Evolutionary conservation across 2,329 filamentous ascomycete species (phyloP).

Genomic region (Fusarium haematococcum): DNA sequence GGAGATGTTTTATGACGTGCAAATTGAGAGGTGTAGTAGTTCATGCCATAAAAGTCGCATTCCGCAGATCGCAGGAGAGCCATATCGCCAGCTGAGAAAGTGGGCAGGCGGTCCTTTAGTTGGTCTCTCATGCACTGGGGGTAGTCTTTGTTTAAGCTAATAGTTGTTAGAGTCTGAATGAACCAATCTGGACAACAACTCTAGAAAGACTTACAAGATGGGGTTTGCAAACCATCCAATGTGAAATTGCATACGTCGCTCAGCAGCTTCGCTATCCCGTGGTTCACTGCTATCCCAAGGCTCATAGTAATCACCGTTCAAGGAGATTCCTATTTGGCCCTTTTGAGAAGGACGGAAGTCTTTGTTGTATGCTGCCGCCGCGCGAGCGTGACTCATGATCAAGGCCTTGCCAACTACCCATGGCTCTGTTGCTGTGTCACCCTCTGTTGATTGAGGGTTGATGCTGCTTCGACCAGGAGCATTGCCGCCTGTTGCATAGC

Average conservation of each 20-base stretch:
- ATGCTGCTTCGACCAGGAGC: constrained; percentile 49
- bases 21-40: constrained; percentile 37
- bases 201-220: constrained; percentile 43
- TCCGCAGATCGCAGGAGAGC: constrained; percentile 39
- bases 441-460: constrained; percentile 42
- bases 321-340: constrained; percentile 50
- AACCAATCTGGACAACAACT: neutral
- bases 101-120: constrained; percentile 47
- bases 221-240: constrained; percentile 56
- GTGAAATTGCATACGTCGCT: constrained; percentile 52
- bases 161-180: neutral
- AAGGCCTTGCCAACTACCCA: constrained; percentile 52
- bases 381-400: constrained; percentile 52
- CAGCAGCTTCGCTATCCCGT: constrained; percentile 46
- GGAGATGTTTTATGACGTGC: neutral
- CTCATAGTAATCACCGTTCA: constrained; percentile 55
- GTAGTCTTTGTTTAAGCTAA: constrained; percentile 47
- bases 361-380: constrained; percentile 47
- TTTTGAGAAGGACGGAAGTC: constrained; percentile 47
- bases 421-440: constrained; percentile 51
- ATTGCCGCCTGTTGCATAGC: constrained; percentile 50
- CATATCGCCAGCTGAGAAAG: constrained; percentile 45
- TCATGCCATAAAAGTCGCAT: constrained; percentile 36
- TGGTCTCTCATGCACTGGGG: constrained; percentile 52
- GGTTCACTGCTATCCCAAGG: constrained; percentile 48